Evolutionary conservation across 768 basidiomycete genomes (phyloP), one percentile per base, ranked within the genome.

Genomic region (Mrakia gelida): DNA sequence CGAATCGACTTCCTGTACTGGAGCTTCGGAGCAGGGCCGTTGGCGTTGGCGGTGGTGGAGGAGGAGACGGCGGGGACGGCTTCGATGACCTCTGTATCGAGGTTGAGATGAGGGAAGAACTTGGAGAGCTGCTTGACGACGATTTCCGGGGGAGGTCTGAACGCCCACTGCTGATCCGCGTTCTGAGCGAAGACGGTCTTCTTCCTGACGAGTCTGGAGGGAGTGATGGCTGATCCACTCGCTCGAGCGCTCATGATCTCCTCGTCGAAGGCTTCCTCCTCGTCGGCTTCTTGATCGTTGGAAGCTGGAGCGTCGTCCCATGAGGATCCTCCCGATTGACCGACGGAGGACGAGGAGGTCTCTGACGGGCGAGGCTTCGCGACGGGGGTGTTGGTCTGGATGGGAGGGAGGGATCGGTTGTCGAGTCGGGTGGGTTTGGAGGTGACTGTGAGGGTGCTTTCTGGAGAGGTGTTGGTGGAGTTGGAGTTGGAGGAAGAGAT

Each of bases 21-120:
- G 2, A 79, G 75, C 38, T 79, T 79, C 11, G 26, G 4, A 26
- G 68, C 18, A 23, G 6, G 9, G 30, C 21, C 23, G 38, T 21
- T 34, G 43, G 18, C 0, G 71, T 34, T 74, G 65, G 26, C 16
- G 67, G 18, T 28, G 34, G 52, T 62, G n/a, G 63, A 32, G 34
- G 91, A 90, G 15, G 63, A 30, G 26, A 91, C 90, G 13, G 63
- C 49, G 5, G 45, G 41, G 30, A 54, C 49, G 28, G 75, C 61
- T 81, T 98, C 96, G 75, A 98, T 92, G 80, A 98, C 91, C 2
- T 95, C 95, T 82, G 94, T 92, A 84, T 98, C 97, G 70, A 98
- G 89, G 82, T 98, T 95, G 82, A 97, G 93, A 80, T 92, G 91
- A 0, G 96, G 95, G 88, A 99, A 99, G 87, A 93, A 98, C 79